Conservation (phyloP, 345 rosid genomes). For the Syzygium grande region DNA sequence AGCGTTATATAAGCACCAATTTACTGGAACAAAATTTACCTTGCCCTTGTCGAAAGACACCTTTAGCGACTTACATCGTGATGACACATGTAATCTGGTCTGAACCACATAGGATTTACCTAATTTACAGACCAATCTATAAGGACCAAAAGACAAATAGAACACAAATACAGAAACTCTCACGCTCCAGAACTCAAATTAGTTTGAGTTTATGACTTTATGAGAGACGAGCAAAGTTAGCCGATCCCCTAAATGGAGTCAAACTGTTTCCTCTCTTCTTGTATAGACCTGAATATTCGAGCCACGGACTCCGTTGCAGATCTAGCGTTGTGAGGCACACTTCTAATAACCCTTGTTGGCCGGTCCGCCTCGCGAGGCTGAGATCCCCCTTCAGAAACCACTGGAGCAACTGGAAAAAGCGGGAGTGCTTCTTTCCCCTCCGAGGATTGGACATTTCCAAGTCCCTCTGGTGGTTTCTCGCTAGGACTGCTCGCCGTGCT, state of each 20-base stretch:
- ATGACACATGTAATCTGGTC: neutral
- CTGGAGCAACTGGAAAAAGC: conserved; percentile 9
- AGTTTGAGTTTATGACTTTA: neutral
- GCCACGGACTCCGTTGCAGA: conserved; percentile 80
- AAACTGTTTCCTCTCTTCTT: conserved; percentile 59
- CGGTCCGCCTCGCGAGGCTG: conserved; percentile 16
- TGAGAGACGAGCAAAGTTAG: neutral
- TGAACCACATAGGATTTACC: neutral
- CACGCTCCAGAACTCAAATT: neutral
- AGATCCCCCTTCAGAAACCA: neutral
- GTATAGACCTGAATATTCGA: conserved; percentile 83
- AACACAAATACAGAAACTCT: neutral
- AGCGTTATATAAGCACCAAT: neutral
- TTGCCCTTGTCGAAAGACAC: neutral
- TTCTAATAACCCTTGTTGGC: conserved; percentile 57
- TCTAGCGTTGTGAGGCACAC: conserved; percentile 75
- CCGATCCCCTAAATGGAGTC: conserved; percentile 18
- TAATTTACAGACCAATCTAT: neutral
- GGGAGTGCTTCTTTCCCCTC: conserved; percentile 23
- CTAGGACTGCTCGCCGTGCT: conserved; percentile 45
- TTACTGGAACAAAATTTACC: neutral
- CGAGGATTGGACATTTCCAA: conserved; percentile 4
- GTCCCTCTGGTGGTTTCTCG: conserved; percentile 10
- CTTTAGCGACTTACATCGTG: neutral
- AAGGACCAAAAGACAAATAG: neutral